Evolutionary conservation across 225 moss, liverwort and hornwort species (phyloP), one percentile per base, ranked within the genome.

Genomic region (Neckera pumila): DNA sequence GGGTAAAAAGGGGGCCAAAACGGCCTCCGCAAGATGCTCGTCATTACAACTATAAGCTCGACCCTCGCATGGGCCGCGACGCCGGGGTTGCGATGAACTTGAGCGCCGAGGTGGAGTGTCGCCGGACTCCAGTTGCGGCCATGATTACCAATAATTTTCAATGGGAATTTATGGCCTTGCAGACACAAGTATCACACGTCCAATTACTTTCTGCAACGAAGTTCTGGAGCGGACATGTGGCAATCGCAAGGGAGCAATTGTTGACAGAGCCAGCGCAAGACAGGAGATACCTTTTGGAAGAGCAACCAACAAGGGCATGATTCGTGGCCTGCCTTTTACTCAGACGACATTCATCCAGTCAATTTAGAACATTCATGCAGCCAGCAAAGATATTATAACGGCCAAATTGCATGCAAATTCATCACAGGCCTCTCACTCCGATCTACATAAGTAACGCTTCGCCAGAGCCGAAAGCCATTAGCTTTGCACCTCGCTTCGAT

Each of bases 151-250:
- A 75, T 84, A 58, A 58, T 66, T 58, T 74, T 74, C 62, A 63
- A 58, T 47, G 51, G 17, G 81, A 81, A 81, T 30, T 81, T 10
- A 62, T 81, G 87, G 21, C 31, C 33, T 60, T 20, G 49, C 80
- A 84, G 86, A 89, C 86, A 89, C 91, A 91, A 80, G 84, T 42
- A 87, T 89, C 91, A 84, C 75, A 89, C 70, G 45, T 71, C 12
- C 63, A 36, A 42, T 38, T 33, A n/a, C 66, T 40, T 21, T 51
- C 57, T 21, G 53, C 82, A 67, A 27, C 40, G 30, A 21, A 38
- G 51, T 86, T 89, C n/a, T 57, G 33, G 14, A 10, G 47, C 66
- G 30, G 86, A 49, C 86, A 67, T 49, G 89, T 86, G 80, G 66
- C 54, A n/a, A 72, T 15, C 61, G 18, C 31, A 36, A 43, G 18